A percentile compares a stretch with the other conserved stretches of the same genome.
phyloP scores from a whole-genome alignment of 306 rosid genomes.

The Castanopsis chinensis region DNA sequence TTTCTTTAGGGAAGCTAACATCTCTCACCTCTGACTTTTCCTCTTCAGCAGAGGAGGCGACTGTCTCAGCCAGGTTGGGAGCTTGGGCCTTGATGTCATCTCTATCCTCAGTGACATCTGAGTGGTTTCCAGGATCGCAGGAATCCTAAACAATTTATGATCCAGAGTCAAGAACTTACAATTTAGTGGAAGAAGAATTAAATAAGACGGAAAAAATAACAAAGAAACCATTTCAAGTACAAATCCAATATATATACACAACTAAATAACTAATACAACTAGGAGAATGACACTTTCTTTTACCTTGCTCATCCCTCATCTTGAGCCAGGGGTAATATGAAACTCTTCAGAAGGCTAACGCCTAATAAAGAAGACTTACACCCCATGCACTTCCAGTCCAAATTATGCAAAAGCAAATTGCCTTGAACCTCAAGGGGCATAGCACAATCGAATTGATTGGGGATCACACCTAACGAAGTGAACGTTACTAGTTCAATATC shows the following conservation, averaged over 20 bases:
- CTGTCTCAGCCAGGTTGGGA: constrained; percentile 28
- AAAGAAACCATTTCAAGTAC: background rate
- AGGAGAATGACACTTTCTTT: background rate
- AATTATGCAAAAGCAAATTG: background rate
- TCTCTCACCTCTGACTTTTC: constrained; percentile 30
- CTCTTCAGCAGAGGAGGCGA: constrained; percentile 37
- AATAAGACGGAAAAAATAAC: constrained; percentile 4
- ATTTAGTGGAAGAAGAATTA: constrained; percentile 12
- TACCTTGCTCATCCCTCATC: background rate
- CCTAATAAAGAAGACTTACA: background rate
- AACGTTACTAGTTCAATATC: background rate
- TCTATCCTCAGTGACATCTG: constrained; percentile 80
- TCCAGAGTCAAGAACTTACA: constrained; percentile 20
- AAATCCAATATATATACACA: background rate
- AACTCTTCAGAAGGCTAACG: background rate
- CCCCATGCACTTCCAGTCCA: background rate
- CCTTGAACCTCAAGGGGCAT: background rate
- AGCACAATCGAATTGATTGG: background rate
- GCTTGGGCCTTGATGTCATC: constrained; percentile 62
- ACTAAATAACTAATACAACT: constrained; percentile 4
- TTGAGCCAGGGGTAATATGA: constrained; percentile 10
- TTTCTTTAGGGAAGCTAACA: constrained; percentile 32
- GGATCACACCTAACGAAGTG: background rate
- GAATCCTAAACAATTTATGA: constrained; percentile 58
- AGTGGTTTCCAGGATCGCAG: constrained; percentile 78